Evolutionary conservation across 1,284 basidiomycete genomes (phyloP), one percentile per base, ranked within the genome.

Genomic region (Cryptococcus maquisensis): DNA sequence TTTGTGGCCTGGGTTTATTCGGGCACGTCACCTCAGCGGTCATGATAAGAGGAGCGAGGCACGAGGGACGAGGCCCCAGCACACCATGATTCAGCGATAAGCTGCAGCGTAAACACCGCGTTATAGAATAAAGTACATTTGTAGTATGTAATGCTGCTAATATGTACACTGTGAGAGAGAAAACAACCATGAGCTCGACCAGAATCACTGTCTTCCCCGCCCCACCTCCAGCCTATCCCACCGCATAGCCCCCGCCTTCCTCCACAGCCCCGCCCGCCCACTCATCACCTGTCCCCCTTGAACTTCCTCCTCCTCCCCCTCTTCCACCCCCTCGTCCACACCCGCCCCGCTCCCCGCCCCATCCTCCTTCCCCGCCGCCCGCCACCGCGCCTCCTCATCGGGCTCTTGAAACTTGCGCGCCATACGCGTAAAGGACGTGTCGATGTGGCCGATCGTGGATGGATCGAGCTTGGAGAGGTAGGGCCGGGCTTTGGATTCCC

Each of bases 361-460:
- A n/a, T 62, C 60, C 32, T 40, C 15, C 36, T 36, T 38, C 9
- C 54, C 51, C 15, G 44, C 23, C 4, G 55, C 48, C 3, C 23
- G 42, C 68, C 68, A 68, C 16, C 55, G 48, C 10, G 47, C 42
- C 43, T 64, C 59, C 50, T 70, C 68, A 24, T 64, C 66, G 3
- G 61, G 55, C 42, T 63, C 69, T 24, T 55, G 47, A 47, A 67
- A 73, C 24, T 56, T 50, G 15, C 59, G 45, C 1, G 62, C 69
- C 68, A 74, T 68, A 20, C 63, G 58, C 4, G 66, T 69, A 52
- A 74, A 74, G 9, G 64, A 65, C 6, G 64, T 67, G 35, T 68
- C 61, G 26, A 63, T 61, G 5, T 45, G 49, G 41, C 55, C 49
- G 21, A 74, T 64, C 0, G 60, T 57, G 2, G 49, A 28, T 0